These are phyloP conservation scores for Strobilomyces echinocephalus DNA, from an alignment of 768 basidiomycete genomes.

Conservation along the genomic window DNA sequence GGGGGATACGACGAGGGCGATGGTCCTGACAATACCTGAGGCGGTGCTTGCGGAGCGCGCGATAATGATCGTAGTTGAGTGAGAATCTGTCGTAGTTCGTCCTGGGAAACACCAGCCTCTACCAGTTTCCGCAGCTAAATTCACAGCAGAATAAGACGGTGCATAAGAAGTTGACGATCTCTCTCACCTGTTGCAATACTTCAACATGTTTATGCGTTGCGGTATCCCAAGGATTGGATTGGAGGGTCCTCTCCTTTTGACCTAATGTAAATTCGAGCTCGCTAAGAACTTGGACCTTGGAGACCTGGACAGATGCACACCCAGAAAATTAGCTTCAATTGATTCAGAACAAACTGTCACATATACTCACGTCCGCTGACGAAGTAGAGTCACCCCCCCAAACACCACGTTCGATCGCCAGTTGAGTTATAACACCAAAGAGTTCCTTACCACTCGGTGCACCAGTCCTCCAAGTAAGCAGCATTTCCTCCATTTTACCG, in stretches of 20 bases:
- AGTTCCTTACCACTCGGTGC: conserved; percentile 76
- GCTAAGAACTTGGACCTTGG: conserved; percentile 74
- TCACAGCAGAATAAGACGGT: conserved; percentile 3
- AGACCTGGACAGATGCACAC: conserved; percentile 39
- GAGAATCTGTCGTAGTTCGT: conserved; percentile 73
- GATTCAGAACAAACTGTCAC: background rate
- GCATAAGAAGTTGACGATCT: background rate
- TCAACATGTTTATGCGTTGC: conserved; percentile 65
- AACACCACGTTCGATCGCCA: conserved; percentile 78
- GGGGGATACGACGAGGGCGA: conserved; percentile 21
- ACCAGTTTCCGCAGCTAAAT: conserved; percentile 64
- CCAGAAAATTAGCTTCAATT: conserved; percentile 6
- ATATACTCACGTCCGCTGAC: conserved; percentile 35
- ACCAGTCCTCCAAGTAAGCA: conserved; percentile 90
- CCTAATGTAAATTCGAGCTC: conserved; percentile 79
- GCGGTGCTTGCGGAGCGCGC: conserved; percentile 36
- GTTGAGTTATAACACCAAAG: conserved; percentile 77
- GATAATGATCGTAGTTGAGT: conserved; percentile 61
- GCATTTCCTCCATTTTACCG: conserved; percentile 97
- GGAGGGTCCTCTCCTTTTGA: conserved; percentile 72
- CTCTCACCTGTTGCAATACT: conserved; percentile 77
- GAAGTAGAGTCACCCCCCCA: conserved; percentile 58
- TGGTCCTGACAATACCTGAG: conserved; percentile 27
- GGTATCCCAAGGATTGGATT: conserved; percentile 69
- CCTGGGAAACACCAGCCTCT: conserved; percentile 75